Conservation (phyloP, 2,329 filamentous ascomycete genomes). For the Tympanopsis confertula region DNA sequence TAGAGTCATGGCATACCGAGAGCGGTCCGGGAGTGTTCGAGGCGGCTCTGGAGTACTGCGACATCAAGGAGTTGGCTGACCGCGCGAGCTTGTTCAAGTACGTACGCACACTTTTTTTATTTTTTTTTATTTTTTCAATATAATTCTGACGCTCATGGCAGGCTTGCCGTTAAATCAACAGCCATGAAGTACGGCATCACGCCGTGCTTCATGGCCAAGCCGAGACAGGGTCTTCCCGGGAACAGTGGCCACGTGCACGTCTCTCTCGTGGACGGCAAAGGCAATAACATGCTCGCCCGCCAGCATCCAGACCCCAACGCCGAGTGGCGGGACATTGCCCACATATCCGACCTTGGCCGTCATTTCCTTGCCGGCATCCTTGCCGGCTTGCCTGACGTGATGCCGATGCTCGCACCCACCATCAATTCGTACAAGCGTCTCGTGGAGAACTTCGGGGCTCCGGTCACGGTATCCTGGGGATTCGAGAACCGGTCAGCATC, state of each 20-base stretch:
- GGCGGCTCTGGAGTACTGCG: slow-evolving; percentile 39
- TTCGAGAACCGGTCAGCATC: slow-evolving; percentile 63
- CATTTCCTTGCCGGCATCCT: slow-evolving; percentile 64
- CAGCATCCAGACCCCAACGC: slow-evolving; percentile 46
- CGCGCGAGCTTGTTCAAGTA: slow-evolving; percentile 62
- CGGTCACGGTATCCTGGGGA: slow-evolving; percentile 67
- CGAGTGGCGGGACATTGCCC: slow-evolving; percentile 45
- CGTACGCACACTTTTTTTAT: slow-evolving; percentile 8
- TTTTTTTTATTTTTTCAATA: slow-evolving; percentile 2
- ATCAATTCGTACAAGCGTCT: slow-evolving; percentile 69
- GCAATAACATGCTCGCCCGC: slow-evolving; percentile 58
- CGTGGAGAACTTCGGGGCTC: slow-evolving; percentile 72
- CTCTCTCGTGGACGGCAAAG: slow-evolving; percentile 50
- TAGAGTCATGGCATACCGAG: slow-evolving; percentile 79
- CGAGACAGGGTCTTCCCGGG: slow-evolving; percentile 57
- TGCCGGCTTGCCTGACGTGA: slow-evolving; percentile 60
- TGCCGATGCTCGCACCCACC: slow-evolving; percentile 64
- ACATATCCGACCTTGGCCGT: slow-evolving; percentile 57
- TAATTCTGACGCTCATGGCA: slow-evolving; percentile 12
- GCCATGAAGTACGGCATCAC: slow-evolving; percentile 62
- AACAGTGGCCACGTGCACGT: slow-evolving; percentile 70
- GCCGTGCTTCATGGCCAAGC: slow-evolving; percentile 72
- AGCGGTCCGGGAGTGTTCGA: slow-evolving; percentile 69
- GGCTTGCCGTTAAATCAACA: slow-evolving; percentile 58
- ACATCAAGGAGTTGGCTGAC: slow-evolving; percentile 62